Percentiles rank a stretch among this genome's conserved stretches.
These are phyloP conservation scores for Litsea cubeba DNA, from an alignment of 164 flowering plant species.

Conservation along the genomic window DNA sequence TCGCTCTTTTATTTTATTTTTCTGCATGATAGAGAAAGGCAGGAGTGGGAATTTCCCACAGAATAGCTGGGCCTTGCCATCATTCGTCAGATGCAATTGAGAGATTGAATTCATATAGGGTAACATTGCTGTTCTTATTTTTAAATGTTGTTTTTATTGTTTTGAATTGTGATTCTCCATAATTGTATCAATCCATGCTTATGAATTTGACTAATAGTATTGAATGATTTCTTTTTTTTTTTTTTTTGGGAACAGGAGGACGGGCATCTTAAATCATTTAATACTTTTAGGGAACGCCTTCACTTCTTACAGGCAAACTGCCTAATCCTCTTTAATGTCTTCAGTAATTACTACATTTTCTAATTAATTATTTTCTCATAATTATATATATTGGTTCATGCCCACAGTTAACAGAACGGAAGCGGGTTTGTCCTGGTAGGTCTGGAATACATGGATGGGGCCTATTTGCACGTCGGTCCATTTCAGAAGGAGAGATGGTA, in stretches of 20 bases:
- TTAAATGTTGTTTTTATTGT: neutral
- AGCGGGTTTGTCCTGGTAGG: constrained; percentile 85
- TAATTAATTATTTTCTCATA: neutral
- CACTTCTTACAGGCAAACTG: constrained; percentile 65
- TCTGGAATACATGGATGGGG: constrained; percentile 99
- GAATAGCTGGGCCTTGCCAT: constrained; percentile 49
- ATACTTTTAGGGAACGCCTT: constrained; percentile 81
- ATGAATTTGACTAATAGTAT: neutral
- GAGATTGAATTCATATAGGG: constrained; percentile 49
- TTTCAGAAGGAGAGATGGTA: constrained; percentile 99
- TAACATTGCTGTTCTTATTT: constrained; percentile 23
- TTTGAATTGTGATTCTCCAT: neutral
- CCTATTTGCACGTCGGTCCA: constrained; percentile 77
- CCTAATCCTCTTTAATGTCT: neutral
- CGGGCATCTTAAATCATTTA: constrained; percentile 52
- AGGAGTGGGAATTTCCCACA: constrained; percentile 63
- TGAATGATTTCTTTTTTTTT: constrained; percentile 5
- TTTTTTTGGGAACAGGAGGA: constrained; percentile 34
- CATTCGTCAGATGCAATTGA: constrained; percentile 57
- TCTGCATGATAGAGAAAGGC: constrained; percentile 22
- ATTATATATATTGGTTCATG: constrained; percentile 3
- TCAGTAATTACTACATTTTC: neutral
- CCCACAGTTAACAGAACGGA: constrained; percentile 72
- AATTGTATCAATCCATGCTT: neutral
- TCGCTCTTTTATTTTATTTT: neutral